phyloP scores from a whole-genome alignment of 352 stramenopile species.

The Globisporangium iwayamae region DNA sequence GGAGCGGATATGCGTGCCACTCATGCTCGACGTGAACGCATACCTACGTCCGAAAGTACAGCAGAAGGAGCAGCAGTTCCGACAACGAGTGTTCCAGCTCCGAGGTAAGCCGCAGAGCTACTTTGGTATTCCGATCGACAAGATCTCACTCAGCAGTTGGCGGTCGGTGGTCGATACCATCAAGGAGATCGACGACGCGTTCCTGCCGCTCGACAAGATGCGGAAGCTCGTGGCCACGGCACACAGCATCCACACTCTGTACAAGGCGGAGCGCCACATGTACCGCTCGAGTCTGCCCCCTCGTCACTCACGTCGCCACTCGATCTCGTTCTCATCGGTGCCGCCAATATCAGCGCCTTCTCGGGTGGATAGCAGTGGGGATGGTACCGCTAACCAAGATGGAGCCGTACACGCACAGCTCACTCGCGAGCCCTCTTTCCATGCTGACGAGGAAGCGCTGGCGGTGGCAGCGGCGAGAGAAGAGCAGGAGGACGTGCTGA shows the following conservation, averaged over 20 bases:
- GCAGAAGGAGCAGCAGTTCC: conserved; percentile 76
- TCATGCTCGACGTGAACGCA: conserved; percentile 56
- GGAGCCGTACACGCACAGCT: not conserved
- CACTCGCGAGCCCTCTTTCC: conserved; percentile 6
- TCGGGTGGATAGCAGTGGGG: not conserved
- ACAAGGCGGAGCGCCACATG: conserved; percentile 58
- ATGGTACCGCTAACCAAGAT: not conserved
- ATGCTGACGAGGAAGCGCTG: conserved; percentile 13
- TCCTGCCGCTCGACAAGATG: conserved; percentile 82
- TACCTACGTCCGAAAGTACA: conserved; percentile 46
- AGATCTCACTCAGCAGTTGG: conserved; percentile 80
- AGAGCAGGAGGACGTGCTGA: conserved; percentile 67
- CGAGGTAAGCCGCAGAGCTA: conserved; percentile 74
- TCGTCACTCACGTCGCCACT: conserved; percentile 36
- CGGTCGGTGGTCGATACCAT: conserved; percentile 63
- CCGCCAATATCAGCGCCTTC: conserved; percentile 12
- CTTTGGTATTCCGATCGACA: conserved; percentile 76
- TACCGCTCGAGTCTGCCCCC: conserved; percentile 28
- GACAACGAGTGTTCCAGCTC: conserved; percentile 56
- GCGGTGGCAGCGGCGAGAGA: conserved; percentile 2
- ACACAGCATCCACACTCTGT: conserved; percentile 69
- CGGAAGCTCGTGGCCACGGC: conserved; percentile 70
- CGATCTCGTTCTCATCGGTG: conserved; percentile 21
- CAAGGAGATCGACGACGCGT: conserved; percentile 81
- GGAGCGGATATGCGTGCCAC: conserved; percentile 72